A percentile compares a stretch with the other conserved stretches of the same genome.
These are phyloP conservation scores for Aureobasidium mangrovei DNA, from an alignment of 2,329 filamentous ascomycete species.

Conservation along the genomic window DNA sequence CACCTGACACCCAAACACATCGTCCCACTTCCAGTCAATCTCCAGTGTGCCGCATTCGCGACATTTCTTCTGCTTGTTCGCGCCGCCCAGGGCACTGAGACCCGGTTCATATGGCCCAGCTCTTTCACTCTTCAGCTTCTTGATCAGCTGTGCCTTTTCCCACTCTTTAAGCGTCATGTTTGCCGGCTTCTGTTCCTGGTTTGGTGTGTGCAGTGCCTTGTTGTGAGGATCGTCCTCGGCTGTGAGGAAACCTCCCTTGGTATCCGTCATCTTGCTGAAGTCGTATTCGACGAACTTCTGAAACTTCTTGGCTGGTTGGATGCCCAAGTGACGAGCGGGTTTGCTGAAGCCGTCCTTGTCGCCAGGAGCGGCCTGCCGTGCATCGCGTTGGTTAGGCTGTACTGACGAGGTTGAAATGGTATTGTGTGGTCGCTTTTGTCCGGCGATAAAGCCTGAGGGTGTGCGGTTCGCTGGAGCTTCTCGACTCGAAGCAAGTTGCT, in stretches of 20 bases:
- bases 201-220: conserved; percentile 55
- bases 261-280: conserved; percentile 96
- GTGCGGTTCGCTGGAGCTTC: conserved; percentile 27
- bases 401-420: conserved; percentile 47
- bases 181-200: conserved; percentile 61
- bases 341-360: conserved; percentile 25
- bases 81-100: conserved; percentile 64
- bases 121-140: conserved; percentile 62
- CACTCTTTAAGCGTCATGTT: conserved; percentile 88
- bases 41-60: conserved; percentile 74
- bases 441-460: conserved; percentile 39
- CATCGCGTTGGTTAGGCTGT: conserved; percentile 61
- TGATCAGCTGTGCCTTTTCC: conserved; percentile 72
- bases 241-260: conserved; percentile 91
- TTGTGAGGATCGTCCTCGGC: conserved; percentile 86
- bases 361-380: conserved; percentile 35
- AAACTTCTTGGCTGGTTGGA: conserved; percentile 78
- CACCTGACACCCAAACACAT: conserved; percentile 65
- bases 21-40: conserved; percentile 93
- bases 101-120: conserved; percentile 82
- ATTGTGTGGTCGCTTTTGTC: conserved; percentile 64
- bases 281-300: conserved; percentile 95
- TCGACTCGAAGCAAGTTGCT: conserved; percentile 55
- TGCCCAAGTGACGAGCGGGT: conserved; percentile 38
- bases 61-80: conserved; percentile 54